Evolutionary conservation across 176 grass and related monocot species (phyloP), one percentile per base, ranked within the genome.

Genomic region (barley (Hordeum vulgare)): DNA sequence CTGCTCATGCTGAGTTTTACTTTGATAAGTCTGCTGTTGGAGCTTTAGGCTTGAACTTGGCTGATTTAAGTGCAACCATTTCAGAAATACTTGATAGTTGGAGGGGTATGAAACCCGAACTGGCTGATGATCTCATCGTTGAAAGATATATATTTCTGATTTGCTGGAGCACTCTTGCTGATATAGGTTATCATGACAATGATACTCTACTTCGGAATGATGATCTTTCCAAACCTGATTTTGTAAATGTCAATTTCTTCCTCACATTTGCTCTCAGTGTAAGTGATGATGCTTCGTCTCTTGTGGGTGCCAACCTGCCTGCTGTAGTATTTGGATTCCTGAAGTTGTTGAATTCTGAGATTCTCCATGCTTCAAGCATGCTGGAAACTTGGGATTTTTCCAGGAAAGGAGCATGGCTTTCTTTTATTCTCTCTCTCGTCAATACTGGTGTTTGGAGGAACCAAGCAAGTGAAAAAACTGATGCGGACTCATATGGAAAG

Each of bases 61-160:
- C 35, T 37, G 83, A 89, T 51, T 88, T 98, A 83, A 68, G 85
- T 56, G 37, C 40, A 56, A 87, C 61, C 11, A 78, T 95, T 70
- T 87, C 91, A 71, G 76, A 86, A 72, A 85, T 98, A 79, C 87
- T 98, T 86, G 83, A 58, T 67, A 90, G 86, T 71, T 98, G 96
- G 96, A 90, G 68, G 60, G 93, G 88, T 71, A 91, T 80, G 87
- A 88, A 66, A 12, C 85, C 87, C 15, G 80, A 90, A 89, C 66
- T 90, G 42, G 85, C 77, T 26, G 91, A 93, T 51, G 86, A 95
- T 84, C 91, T 98, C 67, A 88, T 98, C 25, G 87, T 95, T 15
- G 96, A 98, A 89, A 93, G 93, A 79, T 95, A 98, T 49, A 42
- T 95, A 66, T 98, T 91, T 77, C 88, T 93, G 26, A 86, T 95